A percentile compares a stretch with the other conserved stretches of the same genome.
These are phyloP conservation scores for Aspergillus oerlinghausenensis DNA, from an alignment of 2,329 filamentous ascomycete genomes.

Conservation along the genomic window DNA sequence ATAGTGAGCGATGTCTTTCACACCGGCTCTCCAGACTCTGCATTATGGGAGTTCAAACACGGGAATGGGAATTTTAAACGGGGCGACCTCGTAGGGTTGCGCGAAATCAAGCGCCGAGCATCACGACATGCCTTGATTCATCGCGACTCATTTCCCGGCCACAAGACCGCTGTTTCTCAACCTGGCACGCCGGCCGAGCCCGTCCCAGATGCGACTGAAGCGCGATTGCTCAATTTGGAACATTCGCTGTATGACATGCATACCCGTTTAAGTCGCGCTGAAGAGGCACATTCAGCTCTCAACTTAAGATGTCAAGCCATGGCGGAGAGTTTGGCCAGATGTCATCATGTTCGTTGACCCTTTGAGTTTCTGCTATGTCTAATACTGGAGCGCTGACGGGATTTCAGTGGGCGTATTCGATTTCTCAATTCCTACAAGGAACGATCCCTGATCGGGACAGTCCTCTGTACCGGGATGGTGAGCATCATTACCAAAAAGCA, in stretches of 20 bases:
- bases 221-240: slow-evolving; percentile 70
- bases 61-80: slow-evolving; percentile 96
- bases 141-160: slow-evolving; percentile 76
- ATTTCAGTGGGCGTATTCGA: slow-evolving; percentile 71
- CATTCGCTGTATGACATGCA: slow-evolving; percentile 78
- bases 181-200: slow-evolving; percentile 81
- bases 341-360: slow-evolving; percentile 54
- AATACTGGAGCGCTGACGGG: background rate
- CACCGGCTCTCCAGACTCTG: slow-evolving; percentile 85
- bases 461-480: slow-evolving; percentile 76
- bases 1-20: slow-evolving; percentile 97
- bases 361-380: slow-evolving; percentile 3
- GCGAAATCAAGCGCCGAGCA: slow-evolving; percentile 92
- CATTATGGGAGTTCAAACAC: slow-evolving; percentile 98
- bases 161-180: slow-evolving; percentile 71
- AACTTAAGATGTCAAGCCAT: slow-evolving; percentile 76
- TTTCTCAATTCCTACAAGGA: slow-evolving; percentile 69
- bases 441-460: slow-evolving; percentile 72
- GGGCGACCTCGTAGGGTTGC: slow-evolving; percentile 81
- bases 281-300: slow-evolving; percentile 76
- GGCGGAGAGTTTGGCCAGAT: slow-evolving; percentile 73
- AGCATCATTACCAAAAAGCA: slow-evolving; percentile 28
- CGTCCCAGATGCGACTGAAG: slow-evolving; percentile 73
- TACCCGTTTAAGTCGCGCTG: slow-evolving; percentile 69
- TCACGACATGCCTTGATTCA: slow-evolving; percentile 91